phyloP scores from a whole-genome alignment of 1,284 basidiomycete genomes.

The Anthracocystis panici-leucophaei region DNA sequence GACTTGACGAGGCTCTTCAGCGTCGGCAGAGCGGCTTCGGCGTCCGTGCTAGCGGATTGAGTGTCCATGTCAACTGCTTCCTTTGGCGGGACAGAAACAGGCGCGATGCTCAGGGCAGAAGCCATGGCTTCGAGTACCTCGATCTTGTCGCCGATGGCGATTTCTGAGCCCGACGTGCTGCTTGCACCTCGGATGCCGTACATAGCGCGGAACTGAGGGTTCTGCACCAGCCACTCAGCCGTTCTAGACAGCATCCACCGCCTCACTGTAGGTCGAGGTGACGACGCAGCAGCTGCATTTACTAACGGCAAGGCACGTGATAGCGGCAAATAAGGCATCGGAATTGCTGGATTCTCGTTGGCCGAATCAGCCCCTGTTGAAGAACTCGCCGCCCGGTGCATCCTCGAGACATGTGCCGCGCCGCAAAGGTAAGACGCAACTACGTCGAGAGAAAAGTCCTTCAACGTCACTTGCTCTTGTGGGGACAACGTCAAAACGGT shows the following conservation, averaged over 20 bases:
- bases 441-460: slow-evolving; percentile 11
- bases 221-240: slow-evolving; percentile 35
- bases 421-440: slow-evolving; percentile 22
- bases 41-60: neutral
- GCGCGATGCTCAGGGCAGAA: slow-evolving; percentile 21
- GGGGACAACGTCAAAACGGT: slow-evolving; percentile 8
- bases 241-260: slow-evolving; percentile 32
- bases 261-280: slow-evolving; percentile 7
- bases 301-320: neutral
- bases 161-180: neutral
- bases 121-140: slow-evolving; percentile 40
- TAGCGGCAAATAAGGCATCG: neutral
- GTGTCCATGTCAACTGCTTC: neutral
- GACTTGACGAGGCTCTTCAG: slow-evolving; percentile 15
- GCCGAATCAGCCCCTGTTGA: neutral
- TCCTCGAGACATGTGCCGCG: neutral
- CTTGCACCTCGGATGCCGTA: slow-evolving; percentile 7
- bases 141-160: slow-evolving; percentile 32
- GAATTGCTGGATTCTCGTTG: neutral
- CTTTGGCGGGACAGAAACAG: neutral
- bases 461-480: slow-evolving; percentile 20
- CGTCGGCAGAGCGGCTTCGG: slow-evolving; percentile 10
- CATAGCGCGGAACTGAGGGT: slow-evolving; percentile 43
- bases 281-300: neutral
- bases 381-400: neutral